These are phyloP conservation scores for Aspergillus sclerotioniger DNA, from an alignment of 495 filamentous ascomycete genomes.

Conservation along the genomic window DNA sequence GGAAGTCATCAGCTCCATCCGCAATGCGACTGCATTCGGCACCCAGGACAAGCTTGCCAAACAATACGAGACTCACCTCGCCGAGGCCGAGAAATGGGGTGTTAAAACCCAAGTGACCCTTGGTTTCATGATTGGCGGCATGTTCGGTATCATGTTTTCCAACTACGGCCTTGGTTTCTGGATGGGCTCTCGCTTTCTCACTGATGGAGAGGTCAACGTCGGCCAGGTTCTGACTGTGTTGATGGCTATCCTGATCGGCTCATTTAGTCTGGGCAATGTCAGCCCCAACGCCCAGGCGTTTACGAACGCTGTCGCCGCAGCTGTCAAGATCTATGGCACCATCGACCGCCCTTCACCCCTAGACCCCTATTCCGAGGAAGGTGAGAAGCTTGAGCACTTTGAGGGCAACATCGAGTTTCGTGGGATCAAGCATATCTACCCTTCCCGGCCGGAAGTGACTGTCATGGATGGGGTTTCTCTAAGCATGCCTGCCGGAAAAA, in stretches of 20 bases:
- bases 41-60: slow-evolving; percentile 84
- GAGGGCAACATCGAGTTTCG: slow-evolving; percentile 79
- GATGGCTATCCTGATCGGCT: slow-evolving; percentile 86
- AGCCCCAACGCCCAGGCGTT: slow-evolving; percentile 84
- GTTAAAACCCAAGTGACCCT: slow-evolving; percentile 68
- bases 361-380: slow-evolving; percentile 71
- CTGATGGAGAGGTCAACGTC: slow-evolving; percentile 58
- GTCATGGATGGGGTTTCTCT: slow-evolving; percentile 83
- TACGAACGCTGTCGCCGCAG: slow-evolving; percentile 76
- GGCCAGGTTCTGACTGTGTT: slow-evolving; percentile 69
- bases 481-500: slow-evolving; percentile 78
- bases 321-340: slow-evolving; percentile 84
- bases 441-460: slow-evolving; percentile 82
- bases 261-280: slow-evolving; percentile 86
- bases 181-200: slow-evolving; percentile 82
- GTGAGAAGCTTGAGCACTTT: slow-evolving; percentile 66
- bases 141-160: slow-evolving; percentile 81
- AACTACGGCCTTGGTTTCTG: slow-evolving; percentile 95
- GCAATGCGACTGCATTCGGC: slow-evolving; percentile 90
- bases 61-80: slow-evolving; percentile 77
- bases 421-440: slow-evolving; percentile 88
- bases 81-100: slow-evolving; percentile 71
- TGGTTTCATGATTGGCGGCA: slow-evolving; percentile 72
- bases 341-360: slow-evolving; percentile 90
- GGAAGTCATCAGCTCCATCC: slow-evolving; percentile 90